Percentiles rank a stretch among this genome's conserved stretches.
phyloP scores from a whole-genome alignment of 352 stramenopile species.

The Pythium angustatum region DNA sequence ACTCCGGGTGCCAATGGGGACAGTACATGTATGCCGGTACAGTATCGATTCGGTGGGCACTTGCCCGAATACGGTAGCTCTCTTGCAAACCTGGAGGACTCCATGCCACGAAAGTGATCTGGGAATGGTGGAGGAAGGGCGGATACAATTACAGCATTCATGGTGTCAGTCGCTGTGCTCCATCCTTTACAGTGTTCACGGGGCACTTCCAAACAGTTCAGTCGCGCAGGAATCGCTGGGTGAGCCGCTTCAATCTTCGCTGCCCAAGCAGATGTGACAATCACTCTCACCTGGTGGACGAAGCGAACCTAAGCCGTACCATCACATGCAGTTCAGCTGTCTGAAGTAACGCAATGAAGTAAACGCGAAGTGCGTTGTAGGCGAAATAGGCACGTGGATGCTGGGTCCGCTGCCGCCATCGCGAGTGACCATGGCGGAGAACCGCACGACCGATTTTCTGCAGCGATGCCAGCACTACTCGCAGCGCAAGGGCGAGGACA shows the following conservation, averaged over 20 bases:
- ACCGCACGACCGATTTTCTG: constrained; percentile 71
- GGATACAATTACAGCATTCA: background rate
- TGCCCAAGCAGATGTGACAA: background rate
- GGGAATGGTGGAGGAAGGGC: background rate
- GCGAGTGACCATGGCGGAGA: constrained; percentile 48
- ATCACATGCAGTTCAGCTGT: constrained; percentile 6
- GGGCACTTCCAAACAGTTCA: constrained; percentile 9
- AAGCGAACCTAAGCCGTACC: constrained; percentile 12
- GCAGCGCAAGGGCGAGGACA: constrained; percentile 34
- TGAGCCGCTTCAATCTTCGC: constrained; percentile 2
- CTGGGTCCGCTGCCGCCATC: background rate
- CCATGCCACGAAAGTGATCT: background rate
- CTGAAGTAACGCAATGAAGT: constrained; percentile 35
- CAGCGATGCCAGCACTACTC: constrained; percentile 61
- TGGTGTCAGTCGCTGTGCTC: too few relatives aligned
- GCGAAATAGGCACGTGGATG: constrained; percentile 21
- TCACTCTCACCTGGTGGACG: background rate
- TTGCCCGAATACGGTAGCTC: too few relatives aligned
- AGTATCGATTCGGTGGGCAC: too few relatives aligned
- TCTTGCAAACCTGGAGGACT: too few relatives aligned
- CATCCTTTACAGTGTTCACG: constrained; percentile 18
- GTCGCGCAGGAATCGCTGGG: background rate
- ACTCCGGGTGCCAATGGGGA: too few relatives aligned
- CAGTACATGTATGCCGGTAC: too few relatives aligned
- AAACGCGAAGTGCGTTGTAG: constrained; percentile 30